A percentile compares a stretch with the other conserved stretches of the same genome.
Evolutionary conservation across 2,329 filamentous ascomycete genomes (phyloP).

Genomic region (Neobulgaria alba): DNA sequence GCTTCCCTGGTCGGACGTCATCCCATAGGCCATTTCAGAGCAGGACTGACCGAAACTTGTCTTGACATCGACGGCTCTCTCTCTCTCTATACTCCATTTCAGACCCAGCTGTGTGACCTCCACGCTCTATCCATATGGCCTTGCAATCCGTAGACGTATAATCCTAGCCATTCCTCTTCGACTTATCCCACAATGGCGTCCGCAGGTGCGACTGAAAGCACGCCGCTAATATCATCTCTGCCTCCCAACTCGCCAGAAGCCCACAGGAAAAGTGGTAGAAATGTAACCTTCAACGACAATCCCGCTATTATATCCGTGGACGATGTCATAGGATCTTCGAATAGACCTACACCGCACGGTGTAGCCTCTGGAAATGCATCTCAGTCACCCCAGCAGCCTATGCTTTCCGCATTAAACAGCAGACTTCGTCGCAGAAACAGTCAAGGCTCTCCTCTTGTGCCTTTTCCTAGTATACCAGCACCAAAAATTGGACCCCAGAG

Average conservation of each 20-base stretch:
- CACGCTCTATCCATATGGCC: no score
- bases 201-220: not conserved
- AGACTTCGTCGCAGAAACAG: slow-evolving; percentile 83
- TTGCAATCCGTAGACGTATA: no score
- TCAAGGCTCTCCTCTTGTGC: slow-evolving; percentile 45
- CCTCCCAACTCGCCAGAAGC: slow-evolving; percentile 12
- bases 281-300: slow-evolving; percentile 70
- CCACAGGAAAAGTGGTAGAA: slow-evolving; percentile 33
- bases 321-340: slow-evolving; percentile 37
- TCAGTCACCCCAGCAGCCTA: slow-evolving; percentile 39
- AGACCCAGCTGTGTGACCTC: no score
- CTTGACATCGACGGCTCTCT: no score
- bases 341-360: slow-evolving; percentile 26
- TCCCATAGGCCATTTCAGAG: no score
- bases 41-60: no score
- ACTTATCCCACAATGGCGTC: no score
- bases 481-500: slow-evolving; percentile 87
- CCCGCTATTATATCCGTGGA: slow-evolving; percentile 55
- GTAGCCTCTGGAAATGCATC: slow-evolving; percentile 27
- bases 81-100: no score
- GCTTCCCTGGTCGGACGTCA: no score
- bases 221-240: not conserved
- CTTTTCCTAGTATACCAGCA: slow-evolving; percentile 28
- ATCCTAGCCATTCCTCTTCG: no score
- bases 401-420: slow-evolving; percentile 75